A percentile compares a stretch with the other conserved stretches of the same genome.
Conservation (phyloP, 108 stramenopile species). For the Skeletonema tropicum region DNA sequence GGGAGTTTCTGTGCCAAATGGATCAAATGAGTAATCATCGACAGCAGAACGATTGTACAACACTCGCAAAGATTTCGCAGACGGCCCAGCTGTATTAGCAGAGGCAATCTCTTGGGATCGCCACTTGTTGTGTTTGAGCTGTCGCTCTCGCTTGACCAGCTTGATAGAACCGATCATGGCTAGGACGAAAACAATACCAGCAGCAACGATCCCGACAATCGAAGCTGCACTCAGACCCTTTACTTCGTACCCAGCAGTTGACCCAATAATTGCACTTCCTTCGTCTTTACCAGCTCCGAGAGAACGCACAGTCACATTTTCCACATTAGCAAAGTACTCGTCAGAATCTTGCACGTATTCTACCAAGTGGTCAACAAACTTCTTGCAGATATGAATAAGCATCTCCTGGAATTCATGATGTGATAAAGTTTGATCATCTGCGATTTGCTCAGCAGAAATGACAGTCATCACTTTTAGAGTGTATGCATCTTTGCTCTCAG, state of each 20-base stretch:
- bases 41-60: conserved; percentile 10
- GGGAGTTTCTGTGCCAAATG: conserved; percentile 4
- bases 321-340: conserved; percentile 26
- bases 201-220: conserved; percentile 37
- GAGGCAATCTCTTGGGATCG: conserved; percentile 31
- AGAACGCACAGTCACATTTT: conserved; percentile 24
- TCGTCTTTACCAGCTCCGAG: neutral
- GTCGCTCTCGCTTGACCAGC: conserved; percentile 33
- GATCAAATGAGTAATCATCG: conserved; percentile 48
- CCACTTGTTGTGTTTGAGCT: conserved; percentile 33
- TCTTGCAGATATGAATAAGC: conserved; percentile 36
- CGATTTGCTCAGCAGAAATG: conserved; percentile 32
- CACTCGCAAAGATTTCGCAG: conserved; percentile 18
- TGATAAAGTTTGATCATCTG: conserved; percentile 8
- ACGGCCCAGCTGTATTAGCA: conserved; percentile 1
- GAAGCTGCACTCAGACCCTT: conserved; percentile 22
- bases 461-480: conserved; percentile 27
- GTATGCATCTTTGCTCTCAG: neutral
- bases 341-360: conserved; percentile 27
- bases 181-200: conserved; percentile 21
- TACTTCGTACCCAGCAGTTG: neutral
- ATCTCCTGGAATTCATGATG: conserved; percentile 33
- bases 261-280: neutral
- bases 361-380: conserved; percentile 42
- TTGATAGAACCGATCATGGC: conserved; percentile 25